A percentile compares a stretch with the other conserved stretches of the same genome.
Evolutionary conservation across 139 green algal genomes (phyloP).

Genomic region (Chlamydomonas asymmetrica): DNA sequence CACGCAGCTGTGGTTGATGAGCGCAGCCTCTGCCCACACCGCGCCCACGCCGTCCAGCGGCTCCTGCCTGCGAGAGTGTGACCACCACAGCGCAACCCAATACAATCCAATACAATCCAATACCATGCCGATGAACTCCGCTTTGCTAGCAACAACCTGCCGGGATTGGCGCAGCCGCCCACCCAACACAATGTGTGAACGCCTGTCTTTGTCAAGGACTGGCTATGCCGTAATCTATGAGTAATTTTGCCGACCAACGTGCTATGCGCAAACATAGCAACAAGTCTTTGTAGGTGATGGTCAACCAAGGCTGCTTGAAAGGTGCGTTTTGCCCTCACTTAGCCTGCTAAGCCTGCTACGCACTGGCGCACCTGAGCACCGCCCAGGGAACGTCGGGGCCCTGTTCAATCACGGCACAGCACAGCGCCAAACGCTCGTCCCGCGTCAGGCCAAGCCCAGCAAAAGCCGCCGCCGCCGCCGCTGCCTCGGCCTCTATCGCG

Average conservation of each 20-base stretch:
- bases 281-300: too few relatives aligned
- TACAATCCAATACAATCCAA: neutral
- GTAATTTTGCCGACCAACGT: too few relatives aligned
- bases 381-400: slow-evolving; percentile 9
- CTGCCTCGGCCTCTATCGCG: neutral
- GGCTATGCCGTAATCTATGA: too few relatives aligned
- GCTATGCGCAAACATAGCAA: too few relatives aligned
- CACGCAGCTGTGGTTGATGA: slow-evolving; percentile 36
- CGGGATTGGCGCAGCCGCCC: neutral
- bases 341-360: too few relatives aligned
- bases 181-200: neutral
- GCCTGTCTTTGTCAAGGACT: neutral
- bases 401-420: slow-evolving; percentile 7
- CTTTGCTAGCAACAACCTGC: neutral
- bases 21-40: slow-evolving; percentile 32
- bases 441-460: neutral
- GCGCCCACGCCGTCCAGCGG: neutral
- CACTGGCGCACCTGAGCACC: neutral
- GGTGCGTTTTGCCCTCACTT: too few relatives aligned
- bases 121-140: neutral
- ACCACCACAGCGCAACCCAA: too few relatives aligned
- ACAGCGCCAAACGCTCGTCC: neutral
- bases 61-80: slow-evolving; percentile 5
- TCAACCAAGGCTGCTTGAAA: too few relatives aligned
- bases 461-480: neutral